Evolutionary conservation across 1,284 basidiomycete genomes (phyloP).

Genomic region (Puccinia polysora): DNA sequence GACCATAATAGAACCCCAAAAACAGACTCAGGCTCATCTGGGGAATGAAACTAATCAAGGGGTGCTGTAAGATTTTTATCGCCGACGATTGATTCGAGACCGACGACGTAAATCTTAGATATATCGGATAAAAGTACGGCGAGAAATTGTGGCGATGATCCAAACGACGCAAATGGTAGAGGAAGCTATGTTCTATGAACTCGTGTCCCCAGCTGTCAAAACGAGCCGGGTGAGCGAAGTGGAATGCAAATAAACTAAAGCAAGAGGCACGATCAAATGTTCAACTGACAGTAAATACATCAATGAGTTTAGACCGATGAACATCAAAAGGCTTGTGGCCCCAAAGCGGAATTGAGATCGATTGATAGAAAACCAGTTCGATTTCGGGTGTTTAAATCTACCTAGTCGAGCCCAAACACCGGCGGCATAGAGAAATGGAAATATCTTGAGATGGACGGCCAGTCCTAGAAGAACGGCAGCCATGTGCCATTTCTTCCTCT

Average conservation of each 20-base stretch:
- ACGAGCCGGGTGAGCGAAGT: neutral
- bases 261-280: neutral
- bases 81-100: neutral
- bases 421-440: slow-evolving; percentile 83
- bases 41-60: slow-evolving; percentile 57
- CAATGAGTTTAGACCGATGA: slow-evolving; percentile 62
- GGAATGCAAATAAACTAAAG: neutral
- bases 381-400: neutral
- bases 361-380: slow-evolving; percentile 55
- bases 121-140: slow-evolving; percentile 91
- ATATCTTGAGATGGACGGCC: slow-evolving; percentile 89
- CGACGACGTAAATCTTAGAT: slow-evolving; percentile 59
- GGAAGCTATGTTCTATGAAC: slow-evolving; percentile 84
- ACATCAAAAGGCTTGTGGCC: slow-evolving; percentile 64
- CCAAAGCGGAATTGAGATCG: slow-evolving; percentile 65
- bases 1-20: slow-evolving; percentile 64
- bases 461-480: slow-evolving; percentile 71
- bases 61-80: slow-evolving; percentile 48
- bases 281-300: slow-evolving; percentile 72
- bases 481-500: slow-evolving; percentile 53
- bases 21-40: slow-evolving; percentile 67
- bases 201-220: slow-evolving; percentile 74
- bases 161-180: slow-evolving; percentile 83
- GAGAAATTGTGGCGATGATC: slow-evolving; percentile 99
- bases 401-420: slow-evolving; percentile 57